Evolutionary conservation across 164 flowering plant genomes (phyloP).

Genomic region (Euptelea pleiosperma): DNA sequence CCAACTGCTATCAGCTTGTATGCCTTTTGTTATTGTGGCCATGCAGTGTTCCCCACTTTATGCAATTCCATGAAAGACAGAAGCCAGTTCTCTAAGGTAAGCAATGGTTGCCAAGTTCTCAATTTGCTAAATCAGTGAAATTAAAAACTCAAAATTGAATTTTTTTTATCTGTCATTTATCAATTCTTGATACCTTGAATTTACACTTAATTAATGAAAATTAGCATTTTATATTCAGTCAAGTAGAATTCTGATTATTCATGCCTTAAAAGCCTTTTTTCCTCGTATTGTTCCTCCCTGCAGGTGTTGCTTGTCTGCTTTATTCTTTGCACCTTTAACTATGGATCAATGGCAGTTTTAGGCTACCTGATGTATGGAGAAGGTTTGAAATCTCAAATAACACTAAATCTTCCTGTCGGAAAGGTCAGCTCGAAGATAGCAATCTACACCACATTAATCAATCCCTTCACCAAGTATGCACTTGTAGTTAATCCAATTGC

Average conservation of each 20-base stretch:
- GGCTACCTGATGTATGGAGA: constrained; percentile 86
- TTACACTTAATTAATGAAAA: too few species aligned
- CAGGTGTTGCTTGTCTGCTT: constrained; percentile 78
- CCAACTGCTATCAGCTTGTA: constrained; percentile 67
- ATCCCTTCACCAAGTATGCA: constrained; percentile 71
- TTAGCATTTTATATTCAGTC: too few species aligned
- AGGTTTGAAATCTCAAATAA: constrained; percentile 56
- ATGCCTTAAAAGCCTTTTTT: too few species aligned
- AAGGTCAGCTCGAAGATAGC: constrained; percentile 65
- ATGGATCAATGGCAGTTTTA: constrained; percentile 63
- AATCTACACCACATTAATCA: constrained; percentile 67
- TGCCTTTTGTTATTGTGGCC: constrained; percentile 75
- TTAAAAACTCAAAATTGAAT: too few species aligned
- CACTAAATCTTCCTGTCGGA: constrained; percentile 56
- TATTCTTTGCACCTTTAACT: constrained; percentile 41
- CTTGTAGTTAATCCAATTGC: constrained; percentile 63
- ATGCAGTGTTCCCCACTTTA: constrained; percentile 82
- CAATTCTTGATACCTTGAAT: too few species aligned
- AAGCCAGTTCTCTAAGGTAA: constrained; percentile 62
- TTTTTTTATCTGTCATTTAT: too few species aligned
- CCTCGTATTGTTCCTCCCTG: constrained; percentile 6
- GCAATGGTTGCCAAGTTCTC: constrained; percentile 3
- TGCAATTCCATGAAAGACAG: constrained; percentile 67
- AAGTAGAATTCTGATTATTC: too few species aligned
- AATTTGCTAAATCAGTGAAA: not conserved